These are phyloP conservation scores for Colletotrichum lini DNA, from an alignment of 2,329 filamentous ascomycete species.

Conservation along the genomic window DNA sequence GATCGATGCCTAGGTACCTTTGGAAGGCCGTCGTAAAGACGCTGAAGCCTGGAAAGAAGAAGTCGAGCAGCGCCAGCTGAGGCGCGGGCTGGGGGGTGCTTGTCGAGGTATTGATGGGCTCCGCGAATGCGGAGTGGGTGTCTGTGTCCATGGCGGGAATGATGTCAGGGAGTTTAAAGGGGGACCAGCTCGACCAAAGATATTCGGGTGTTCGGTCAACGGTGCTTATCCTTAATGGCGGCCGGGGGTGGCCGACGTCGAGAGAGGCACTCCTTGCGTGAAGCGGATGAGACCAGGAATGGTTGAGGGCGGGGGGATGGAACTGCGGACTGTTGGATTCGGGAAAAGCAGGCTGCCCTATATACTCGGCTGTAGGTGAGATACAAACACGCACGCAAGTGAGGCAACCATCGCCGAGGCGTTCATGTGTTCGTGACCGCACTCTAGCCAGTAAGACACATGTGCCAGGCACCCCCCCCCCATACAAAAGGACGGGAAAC, in stretches of 20 bases:
- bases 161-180: background rate
- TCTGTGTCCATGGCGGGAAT: conserved; percentile 18
- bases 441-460: conserved; percentile 6
- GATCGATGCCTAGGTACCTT: conserved; percentile 72
- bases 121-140: conserved; percentile 18
- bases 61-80: conserved; percentile 69
- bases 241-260: background rate
- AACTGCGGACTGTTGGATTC: background rate
- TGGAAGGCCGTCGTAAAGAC: conserved; percentile 67
- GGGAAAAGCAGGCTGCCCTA: background rate
- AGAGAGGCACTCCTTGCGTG: no score
- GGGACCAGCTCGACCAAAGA: background rate
- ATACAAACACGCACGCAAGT: background rate
- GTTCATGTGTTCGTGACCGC: conserved; percentile 4
- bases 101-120: conserved; percentile 18
- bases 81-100: conserved; percentile 43
- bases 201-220: no score
- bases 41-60: conserved; percentile 77
- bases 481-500: background rate
- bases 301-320: no score
- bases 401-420: conserved; percentile 17
- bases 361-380: background rate
- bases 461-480: conserved; percentile 4
- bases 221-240: background rate
- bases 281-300: background rate